Percentiles rank a stretch among this genome's conserved stretches.
Evolutionary conservation across 179 eudicot genomes (phyloP).

Genomic region (Amaranthus tricolor): DNA sequence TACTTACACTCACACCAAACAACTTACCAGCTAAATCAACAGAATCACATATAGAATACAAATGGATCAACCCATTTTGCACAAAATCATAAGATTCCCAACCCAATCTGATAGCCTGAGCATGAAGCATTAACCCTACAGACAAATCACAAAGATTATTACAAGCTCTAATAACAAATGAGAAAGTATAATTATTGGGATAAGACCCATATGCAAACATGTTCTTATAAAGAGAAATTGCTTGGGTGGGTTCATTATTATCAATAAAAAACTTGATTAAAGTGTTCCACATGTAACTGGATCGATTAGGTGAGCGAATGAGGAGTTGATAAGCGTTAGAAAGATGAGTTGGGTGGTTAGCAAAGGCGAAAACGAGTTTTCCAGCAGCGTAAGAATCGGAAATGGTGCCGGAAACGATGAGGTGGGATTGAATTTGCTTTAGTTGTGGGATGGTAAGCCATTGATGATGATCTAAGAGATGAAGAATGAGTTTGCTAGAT

Average conservation of each 20-base stretch:
- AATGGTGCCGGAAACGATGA: constrained; percentile 36
- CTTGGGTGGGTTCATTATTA: constrained; percentile 27
- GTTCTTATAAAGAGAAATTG: constrained; percentile 25
- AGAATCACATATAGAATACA: constrained; percentile 37
- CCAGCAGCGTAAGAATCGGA: constrained; percentile 40
- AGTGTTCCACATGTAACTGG: constrained; percentile 44
- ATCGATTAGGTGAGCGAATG: constrained; percentile 27
- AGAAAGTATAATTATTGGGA: constrained; percentile 49
- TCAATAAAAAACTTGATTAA: constrained; percentile 32
- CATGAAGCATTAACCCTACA: constrained; percentile 46
- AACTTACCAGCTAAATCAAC: constrained; percentile 41
- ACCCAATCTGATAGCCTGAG: constrained; percentile 51
- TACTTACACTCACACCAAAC: constrained; percentile 44
- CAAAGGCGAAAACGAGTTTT: constrained; percentile 36
- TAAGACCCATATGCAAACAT: constrained; percentile 35
- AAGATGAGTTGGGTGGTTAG: constrained; percentile 23
- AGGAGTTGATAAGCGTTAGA: constrained; percentile 33
- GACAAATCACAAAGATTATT: constrained; percentile 33
- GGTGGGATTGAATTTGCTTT: constrained; percentile 42
- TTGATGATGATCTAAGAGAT: constrained; percentile 47
- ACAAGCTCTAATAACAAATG: constrained; percentile 41
- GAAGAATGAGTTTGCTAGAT: constrained; percentile 38
- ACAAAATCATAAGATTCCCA: constrained; percentile 83
- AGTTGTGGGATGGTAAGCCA: constrained; percentile 43
- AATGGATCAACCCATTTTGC: constrained; percentile 71